Percentiles rank a stretch among this genome's conserved stretches.
These are phyloP conservation scores for Sophora flavescens DNA, from an alignment of 306 rosid genomes.

Conservation along the genomic window DNA sequence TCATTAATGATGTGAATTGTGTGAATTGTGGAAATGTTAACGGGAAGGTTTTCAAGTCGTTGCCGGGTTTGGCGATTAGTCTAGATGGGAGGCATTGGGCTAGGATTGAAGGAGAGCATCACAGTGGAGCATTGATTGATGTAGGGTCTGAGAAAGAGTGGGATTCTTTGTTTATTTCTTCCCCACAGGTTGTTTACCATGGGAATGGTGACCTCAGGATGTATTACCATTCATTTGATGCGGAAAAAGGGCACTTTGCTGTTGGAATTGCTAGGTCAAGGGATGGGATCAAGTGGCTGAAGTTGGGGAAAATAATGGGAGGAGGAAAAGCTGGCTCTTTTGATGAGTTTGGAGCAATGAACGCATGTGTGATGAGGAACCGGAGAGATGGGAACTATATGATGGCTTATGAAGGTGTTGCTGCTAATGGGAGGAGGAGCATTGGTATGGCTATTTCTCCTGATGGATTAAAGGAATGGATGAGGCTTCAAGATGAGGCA, in stretches of 20 bases:
- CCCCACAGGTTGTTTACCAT: slow-evolving; percentile 77
- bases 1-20: slow-evolving; percentile 9
- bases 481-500: slow-evolving; percentile 57
- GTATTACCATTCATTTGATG: slow-evolving; percentile 85
- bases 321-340: slow-evolving; percentile 62
- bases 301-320: slow-evolving; percentile 75
- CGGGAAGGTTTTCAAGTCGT: slow-evolving; percentile 57
- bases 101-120: slow-evolving; percentile 89
- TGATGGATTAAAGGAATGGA: slow-evolving; percentile 79
- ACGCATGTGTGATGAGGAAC: slow-evolving; percentile 60
- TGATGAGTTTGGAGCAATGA: slow-evolving; percentile 72
- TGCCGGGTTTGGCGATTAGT: slow-evolving; percentile 85
- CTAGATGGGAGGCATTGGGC: slow-evolving; percentile 94
- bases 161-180: slow-evolving; percentile 71
- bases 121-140: slow-evolving; percentile 81
- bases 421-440: slow-evolving; percentile 65
- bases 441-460: slow-evolving; percentile 74
- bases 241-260: slow-evolving; percentile 55
- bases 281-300: slow-evolving; percentile 85
- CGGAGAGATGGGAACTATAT: slow-evolving; percentile 66
- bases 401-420: slow-evolving; percentile 84
- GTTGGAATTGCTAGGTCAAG: slow-evolving; percentile 87
- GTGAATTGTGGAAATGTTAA: slow-evolving; percentile 13
- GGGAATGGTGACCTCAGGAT: slow-evolving; percentile 75
- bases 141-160: slow-evolving; percentile 73